Base-by-base conservation (phyloP, 2,329 filamentous ascomycete species). In the Ilyonectria sp. region DNA sequence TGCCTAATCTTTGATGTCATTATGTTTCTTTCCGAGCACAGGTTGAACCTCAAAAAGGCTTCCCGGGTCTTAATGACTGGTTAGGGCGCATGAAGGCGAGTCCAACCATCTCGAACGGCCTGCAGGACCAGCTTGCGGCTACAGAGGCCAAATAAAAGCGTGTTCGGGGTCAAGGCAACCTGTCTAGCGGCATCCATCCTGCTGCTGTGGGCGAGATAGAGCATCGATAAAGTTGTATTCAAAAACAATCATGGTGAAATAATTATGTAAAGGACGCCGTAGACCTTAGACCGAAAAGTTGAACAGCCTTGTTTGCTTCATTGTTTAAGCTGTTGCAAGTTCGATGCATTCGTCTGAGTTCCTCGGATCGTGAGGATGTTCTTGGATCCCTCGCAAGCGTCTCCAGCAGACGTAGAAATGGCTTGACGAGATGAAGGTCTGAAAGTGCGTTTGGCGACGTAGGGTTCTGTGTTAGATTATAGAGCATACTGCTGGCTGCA, bases 401-500 rank as follows among this genome's bases (percentile, higher is more conserved):
- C 46, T 49, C 46, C 6, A 49, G 46, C 21, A 49, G 46, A 49
- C 46, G 46, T 49, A 49, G 46, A 26, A 49, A 49, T 49, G 46
- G 46, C 46, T 49, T 49, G 46, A 49, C 46, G 46, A 49, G 46
- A 29, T 49, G 46, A 49, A 49, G 46, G 21, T 49, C 46, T 49
- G 46, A 49, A 29, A 49, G 46, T 49, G 46, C 46, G 46, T 49
- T 49, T 29, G 46, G 23, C 23, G 46, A 49, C 23, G 21, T 49
- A 29, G 46, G 46, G 21, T 49, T 49, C 17, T 49, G 46, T 49
- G 46, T 49, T 29, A 49, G 23, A 26, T 49, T 49, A 26, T 29
- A 49, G 21, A 49, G 46, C 46, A 49, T 49, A 23, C 46, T 49
- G 46, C 46, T 49, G 21, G 46, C 46, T 49, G 46, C 46, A 49